Base-by-base conservation (phyloP, 352 stramenopile genomes). In the Phytophthora pistaciae region DNA sequence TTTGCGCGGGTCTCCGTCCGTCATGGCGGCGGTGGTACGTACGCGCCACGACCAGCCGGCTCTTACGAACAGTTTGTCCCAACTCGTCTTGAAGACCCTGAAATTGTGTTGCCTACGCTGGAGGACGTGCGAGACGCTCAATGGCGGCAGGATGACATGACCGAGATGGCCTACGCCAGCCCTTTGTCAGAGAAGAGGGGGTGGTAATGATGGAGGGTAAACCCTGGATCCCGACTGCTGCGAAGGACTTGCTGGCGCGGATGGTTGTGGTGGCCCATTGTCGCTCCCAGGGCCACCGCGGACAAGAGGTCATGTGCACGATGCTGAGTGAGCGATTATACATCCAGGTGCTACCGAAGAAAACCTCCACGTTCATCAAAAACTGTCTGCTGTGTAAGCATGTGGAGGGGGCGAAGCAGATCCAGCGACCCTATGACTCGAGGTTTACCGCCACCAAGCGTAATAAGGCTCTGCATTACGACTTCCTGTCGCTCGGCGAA, bases 181-280 rank as follows among this genome's bases (percentile, higher is more conserved):
- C 42, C 6, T 3, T 11, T 50, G 6, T 50, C 6, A 18, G 25
- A 50, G 42, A 50, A 50, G 42, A 23, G 42, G 42, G 42, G 18
- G 42, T 25, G 42, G 42, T 50, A 13, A 50, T 25, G 42, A 18
- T 50, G 42, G 42, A 50, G 16, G 42, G 42, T 18, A 50, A 50
- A 25, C 18, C 42, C 11, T 50, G 42, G 42, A 50, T 50, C 16
- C 42, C 42, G 6, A 23, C 42, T 13, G 42, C 42, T 25, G 42
- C 42, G 18, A 50, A 25, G 18, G 42, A 50, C 42, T 25, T 65
- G 1, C 46, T 70, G 18, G 8, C 56, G 3, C 55, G 55, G 1
- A 46, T 60, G n/a, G 68, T 73, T 16, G 18, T 68, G 1, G 59
- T 68, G 6, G 58, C 42, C 7, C 66, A 73, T 18, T 59, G 27